Base-by-base conservation (phyloP, 352 stramenopile species). In the Detonula confervacea region DNA sequence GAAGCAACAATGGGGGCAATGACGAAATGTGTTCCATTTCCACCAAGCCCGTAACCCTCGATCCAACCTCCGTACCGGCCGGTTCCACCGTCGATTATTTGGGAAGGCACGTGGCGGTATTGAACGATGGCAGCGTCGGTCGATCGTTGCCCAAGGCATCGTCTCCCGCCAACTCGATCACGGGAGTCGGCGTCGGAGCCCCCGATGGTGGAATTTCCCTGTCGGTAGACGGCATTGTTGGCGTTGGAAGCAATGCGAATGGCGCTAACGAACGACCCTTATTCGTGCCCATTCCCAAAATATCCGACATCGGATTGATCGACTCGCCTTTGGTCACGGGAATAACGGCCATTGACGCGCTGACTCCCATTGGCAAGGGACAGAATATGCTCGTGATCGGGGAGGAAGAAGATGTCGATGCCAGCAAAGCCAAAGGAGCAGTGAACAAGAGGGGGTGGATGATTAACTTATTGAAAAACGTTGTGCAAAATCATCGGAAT, bases 321-420 rank as follows among this genome's bases (percentile, higher is more conserved):
- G 89, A 94, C 63, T 87, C 67, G 30, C 88, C 88, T 4, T 37
- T 94, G n/a, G 52, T 94, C 16, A 92, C 88, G 11, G 88, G 88
- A 25, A 84, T 87, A 22, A 90, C 88, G 20, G 90, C 89, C 60
- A 80, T 94, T 72, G 88, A 94, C 81, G 72, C 83, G 18, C 61
- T 94, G 35, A 86, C 87, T 54, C 88, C 88, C 3, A 91, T 94
- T 71, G 88, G 88, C 29, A 87, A 86, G 39, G 88, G 88, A 16
- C 88, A 94, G 77, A 94, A 94, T 71, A 94, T 92, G 86, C 76
- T 94, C 18, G 65, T 92, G 1, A 81, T 94, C 73, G 87, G 82
- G 49, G 68, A 86, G 51, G 72, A 90, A 55, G 56, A 86, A 0
- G 37, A 84, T n/a, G 69, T 73, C 25, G 55, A 68, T 24, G 29